phyloP scores from a whole-genome alignment of 2,329 filamentous ascomycete genomes.

The Diaporthe caulivora region DNA sequence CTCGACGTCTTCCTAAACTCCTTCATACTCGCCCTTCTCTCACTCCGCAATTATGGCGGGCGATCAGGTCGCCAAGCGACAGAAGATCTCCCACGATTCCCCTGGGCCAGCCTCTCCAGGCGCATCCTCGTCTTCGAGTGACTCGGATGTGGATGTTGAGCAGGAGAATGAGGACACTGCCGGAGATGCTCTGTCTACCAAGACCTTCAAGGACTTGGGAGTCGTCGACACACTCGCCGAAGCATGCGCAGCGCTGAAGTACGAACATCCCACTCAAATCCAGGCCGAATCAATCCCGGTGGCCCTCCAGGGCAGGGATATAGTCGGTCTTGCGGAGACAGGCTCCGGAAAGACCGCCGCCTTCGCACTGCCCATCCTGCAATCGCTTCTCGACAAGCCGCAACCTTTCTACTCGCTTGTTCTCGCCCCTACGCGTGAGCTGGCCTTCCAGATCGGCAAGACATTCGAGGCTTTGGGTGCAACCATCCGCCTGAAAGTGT shows the following conservation, averaged over 20 bases:
- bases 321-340: constrained; percentile 95
- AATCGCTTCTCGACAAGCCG: constrained; percentile 89
- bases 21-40: background rate
- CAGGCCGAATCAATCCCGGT: constrained; percentile 86
- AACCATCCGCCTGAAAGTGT: constrained; percentile 87
- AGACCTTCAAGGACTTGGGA: constrained; percentile 81
- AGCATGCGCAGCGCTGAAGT: constrained; percentile 85
- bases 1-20: background rate
- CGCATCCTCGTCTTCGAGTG: constrained; percentile 35
- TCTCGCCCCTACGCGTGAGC: constrained; percentile 90
- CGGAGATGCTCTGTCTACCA: constrained; percentile 49
- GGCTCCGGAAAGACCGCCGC: constrained; percentile 96
- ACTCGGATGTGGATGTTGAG: constrained; percentile 34
- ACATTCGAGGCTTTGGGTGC: constrained; percentile 89
- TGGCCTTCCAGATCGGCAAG: constrained; percentile 91
- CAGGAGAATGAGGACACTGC: constrained; percentile 41
- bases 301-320: constrained; percentile 82
- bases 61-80: constrained; percentile 51
- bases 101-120: constrained; percentile 10
- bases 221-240: constrained; percentile 90
- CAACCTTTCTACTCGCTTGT: constrained; percentile 89
- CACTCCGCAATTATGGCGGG: constrained; percentile 4
- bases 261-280: constrained; percentile 89
- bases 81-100: constrained; percentile 53
- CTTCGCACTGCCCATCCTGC: constrained; percentile 92